Percentiles rank a stretch among this genome's conserved stretches.
Evolutionary conservation across 768 basidiomycete species (phyloP).

Genomic region (Calvatia gigantea): DNA sequence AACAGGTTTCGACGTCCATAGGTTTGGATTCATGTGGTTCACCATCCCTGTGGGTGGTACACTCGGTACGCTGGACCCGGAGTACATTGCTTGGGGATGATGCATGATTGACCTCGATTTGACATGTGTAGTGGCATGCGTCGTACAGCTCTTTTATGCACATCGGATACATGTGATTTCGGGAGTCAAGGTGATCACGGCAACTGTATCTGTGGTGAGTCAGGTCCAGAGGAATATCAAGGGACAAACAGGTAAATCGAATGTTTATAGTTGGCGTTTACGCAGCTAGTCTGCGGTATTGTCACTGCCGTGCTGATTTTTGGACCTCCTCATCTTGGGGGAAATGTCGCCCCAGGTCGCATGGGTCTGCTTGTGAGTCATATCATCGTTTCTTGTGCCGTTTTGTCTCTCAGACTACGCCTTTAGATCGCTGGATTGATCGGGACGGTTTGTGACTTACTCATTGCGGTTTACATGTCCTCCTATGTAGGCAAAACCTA

Average conservation of each 20-base stretch:
- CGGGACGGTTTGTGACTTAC: neutral
- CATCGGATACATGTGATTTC: neutral
- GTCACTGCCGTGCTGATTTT: too few species aligned
- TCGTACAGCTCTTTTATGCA: neutral
- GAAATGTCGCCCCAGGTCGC: too few species aligned
- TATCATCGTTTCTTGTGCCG: too few species aligned
- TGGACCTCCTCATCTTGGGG: too few species aligned
- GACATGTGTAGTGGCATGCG: neutral
- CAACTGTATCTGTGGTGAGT: neutral
- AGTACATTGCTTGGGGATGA: neutral
- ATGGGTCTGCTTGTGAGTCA: too few species aligned
- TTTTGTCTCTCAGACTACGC: too few species aligned
- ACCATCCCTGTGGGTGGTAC: neutral
- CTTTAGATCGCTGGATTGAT: neutral
- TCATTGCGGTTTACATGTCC: conserved; percentile 6
- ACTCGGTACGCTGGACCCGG: neutral
- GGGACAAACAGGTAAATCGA: neutral
- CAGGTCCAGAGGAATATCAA: neutral
- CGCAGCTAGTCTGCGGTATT: too few species aligned
- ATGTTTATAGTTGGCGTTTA: neutral
- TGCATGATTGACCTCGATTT: too few species aligned
- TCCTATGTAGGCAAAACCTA: neutral
- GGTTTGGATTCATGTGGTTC: neutral
- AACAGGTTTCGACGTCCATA: neutral
- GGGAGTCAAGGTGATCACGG: neutral